Percentiles rank a stretch among this genome's conserved stretches.
phyloP scores from a whole-genome alignment of 148 eudicot genomes.

The Talinum fruticosum region DNA sequence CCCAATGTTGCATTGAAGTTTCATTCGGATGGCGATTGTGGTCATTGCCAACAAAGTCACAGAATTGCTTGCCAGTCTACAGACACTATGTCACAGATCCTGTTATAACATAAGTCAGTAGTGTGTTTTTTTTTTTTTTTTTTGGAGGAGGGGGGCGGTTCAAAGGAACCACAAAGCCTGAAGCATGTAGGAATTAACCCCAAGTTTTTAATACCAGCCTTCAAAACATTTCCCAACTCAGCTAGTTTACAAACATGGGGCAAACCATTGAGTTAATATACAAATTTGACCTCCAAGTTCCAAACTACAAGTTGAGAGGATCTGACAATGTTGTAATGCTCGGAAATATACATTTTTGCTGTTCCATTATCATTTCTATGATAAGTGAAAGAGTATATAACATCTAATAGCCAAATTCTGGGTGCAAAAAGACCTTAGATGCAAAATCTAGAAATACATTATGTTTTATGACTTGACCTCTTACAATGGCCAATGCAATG shows the following conservation, averaged over 20 bases:
- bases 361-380: neutral
- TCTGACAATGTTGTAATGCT: neutral
- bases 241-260: neutral
- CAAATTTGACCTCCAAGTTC: neutral
- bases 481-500: neutral
- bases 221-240: no score
- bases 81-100: no score
- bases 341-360: no score
- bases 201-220: neutral
- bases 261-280: neutral
- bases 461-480: no score
- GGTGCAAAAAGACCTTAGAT: neutral
- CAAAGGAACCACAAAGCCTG: neutral
- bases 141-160: neutral
- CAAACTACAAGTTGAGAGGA: neutral
- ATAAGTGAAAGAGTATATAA: neutral
- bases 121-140: neutral
- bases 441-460: neutral
- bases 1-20: neutral
- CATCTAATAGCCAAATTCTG: neutral
- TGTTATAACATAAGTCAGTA: neutral
- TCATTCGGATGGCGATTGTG: no score
- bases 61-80: neutral
- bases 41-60: neutral
- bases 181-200: neutral